Base-by-base conservation (phyloP, 202 grass and related monocot species). In the Elaeis oleifera region DNA sequence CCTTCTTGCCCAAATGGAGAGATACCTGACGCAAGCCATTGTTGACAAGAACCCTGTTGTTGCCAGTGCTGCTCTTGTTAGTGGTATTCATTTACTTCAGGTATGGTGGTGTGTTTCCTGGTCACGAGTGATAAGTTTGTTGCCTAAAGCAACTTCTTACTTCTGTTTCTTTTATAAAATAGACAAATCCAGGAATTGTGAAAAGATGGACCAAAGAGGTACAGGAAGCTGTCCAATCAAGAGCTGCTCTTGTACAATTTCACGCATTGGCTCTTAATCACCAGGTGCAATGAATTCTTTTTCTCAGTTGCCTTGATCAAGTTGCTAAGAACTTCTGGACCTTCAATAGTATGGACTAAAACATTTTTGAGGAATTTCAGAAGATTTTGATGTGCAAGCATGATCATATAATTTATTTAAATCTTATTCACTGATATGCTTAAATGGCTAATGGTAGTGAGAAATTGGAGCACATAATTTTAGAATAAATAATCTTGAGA, bases 121-220 rank as follows among this genome's bases (percentile, higher is more conserved):
- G 15, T 56, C 56, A 78, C 70, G 50, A 53, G 22, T 64, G 18
- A 44, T 44, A 44, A 44, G 36, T 44, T 44, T 44, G 36, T 44
- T 44, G 36, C 36, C 36, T 44, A 0, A 14, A 44, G 36, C 36
- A 44, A 44, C 36, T 44, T 44, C 36, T 44, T 44, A 39, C 6
- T 36, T 67, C 6, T 31, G 4, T 28, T 72, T 16, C 18, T 73
- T 48, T 61, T 21, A 65, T 71, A 59, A 24, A 60, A 16, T 65
- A 99, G 94, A 94, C 94, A 78, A 99, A 79, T 66, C 83, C 85
- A 0, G 88, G 94, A 78, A 84, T 99, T 72, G 88, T 99, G 60
- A 99, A 94, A 77, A 94, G 94, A 80, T 99, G 88, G 94, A 99
- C 82, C 78, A 99, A 99, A 78, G 94, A 99, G 78, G 94, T 97